phyloP scores from a whole-genome alignment of 2,329 filamentous ascomycete species.

The Podosphaera leucotricha region DNA sequence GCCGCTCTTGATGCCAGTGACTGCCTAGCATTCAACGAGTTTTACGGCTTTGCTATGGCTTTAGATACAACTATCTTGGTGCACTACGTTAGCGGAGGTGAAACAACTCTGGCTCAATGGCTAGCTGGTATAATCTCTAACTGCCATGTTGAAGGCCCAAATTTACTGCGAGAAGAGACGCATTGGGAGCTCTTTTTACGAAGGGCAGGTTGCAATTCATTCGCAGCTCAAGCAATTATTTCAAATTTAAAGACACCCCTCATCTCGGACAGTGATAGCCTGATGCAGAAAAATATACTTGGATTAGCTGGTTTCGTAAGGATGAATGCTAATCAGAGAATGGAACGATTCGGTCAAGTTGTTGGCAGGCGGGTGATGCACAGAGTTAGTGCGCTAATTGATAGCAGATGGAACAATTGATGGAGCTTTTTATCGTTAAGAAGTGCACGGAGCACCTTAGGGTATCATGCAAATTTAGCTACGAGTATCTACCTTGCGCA shows the following conservation, averaged over 20 bases:
- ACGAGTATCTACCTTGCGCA: not conserved
- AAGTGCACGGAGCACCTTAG: not conserved
- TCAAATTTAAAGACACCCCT: slow-evolving; percentile 20
- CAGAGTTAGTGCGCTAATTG: slow-evolving; percentile 26
- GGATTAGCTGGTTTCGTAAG: slow-evolving; percentile 31
- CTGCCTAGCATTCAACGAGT: slow-evolving; percentile 10
- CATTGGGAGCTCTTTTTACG: slow-evolving; percentile 45
- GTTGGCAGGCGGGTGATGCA: slow-evolving; percentile 29
- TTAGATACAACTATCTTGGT: slow-evolving; percentile 20
- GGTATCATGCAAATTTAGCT: slow-evolving; percentile 1
- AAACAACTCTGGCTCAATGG: slow-evolving; percentile 29
- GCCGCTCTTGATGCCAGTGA: slow-evolving; percentile 9
- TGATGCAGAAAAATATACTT: slow-evolving; percentile 11
- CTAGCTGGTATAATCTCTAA: slow-evolving; percentile 27
- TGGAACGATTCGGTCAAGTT: slow-evolving; percentile 24
- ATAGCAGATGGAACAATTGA: slow-evolving; percentile 17
- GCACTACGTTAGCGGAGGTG: slow-evolving; percentile 26
- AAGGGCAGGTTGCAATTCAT: slow-evolving; percentile 42
- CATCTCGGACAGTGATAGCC: slow-evolving; percentile 3
- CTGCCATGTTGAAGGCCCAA: slow-evolving; percentile 2
- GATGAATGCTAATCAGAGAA: slow-evolving; percentile 28
- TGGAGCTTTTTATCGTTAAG: not conserved
- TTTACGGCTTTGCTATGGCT: slow-evolving; percentile 14
- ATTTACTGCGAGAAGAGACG: slow-evolving; percentile 32
- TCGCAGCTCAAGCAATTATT: slow-evolving; percentile 43